A percentile compares a stretch with the other conserved stretches of the same genome.
Evolutionary conservation across 2,329 filamentous ascomycete genomes (phyloP).

Genomic region (Dothideomycetidae sp.): DNA sequence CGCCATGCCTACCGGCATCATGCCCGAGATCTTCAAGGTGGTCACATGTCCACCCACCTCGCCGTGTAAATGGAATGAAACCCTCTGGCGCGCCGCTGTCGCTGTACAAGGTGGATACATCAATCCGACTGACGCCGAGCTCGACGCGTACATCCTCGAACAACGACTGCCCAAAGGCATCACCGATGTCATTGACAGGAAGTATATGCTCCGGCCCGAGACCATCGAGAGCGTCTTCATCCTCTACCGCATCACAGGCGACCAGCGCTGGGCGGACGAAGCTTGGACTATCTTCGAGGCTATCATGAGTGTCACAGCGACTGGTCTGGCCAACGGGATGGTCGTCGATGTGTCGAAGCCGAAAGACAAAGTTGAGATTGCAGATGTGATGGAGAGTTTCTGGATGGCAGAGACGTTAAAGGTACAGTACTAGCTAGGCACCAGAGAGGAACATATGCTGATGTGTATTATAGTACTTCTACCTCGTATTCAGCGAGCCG

Average conservation of each 20-base stretch:
- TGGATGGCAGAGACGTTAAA: slow-evolving; percentile 38
- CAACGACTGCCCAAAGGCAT: slow-evolving; percentile 31
- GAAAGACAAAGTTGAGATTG: slow-evolving; percentile 23
- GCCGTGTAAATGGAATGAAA: slow-evolving; percentile 41
- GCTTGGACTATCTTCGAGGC: slow-evolving; percentile 39
- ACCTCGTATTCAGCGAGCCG: slow-evolving; percentile 32
- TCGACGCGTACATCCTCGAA: slow-evolving; percentile 24
- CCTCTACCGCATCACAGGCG: slow-evolving; percentile 45
- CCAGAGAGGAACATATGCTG: neutral
- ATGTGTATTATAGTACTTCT: slow-evolving; percentile 27
- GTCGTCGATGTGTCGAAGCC: slow-evolving; percentile 28
- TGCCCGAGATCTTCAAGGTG: slow-evolving; percentile 45
- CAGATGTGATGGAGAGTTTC: slow-evolving; percentile 36
- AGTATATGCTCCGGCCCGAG: slow-evolving; percentile 39
- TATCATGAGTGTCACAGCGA: slow-evolving; percentile 29
- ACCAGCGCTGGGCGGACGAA: slow-evolving; percentile 30
- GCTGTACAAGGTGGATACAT: slow-evolving; percentile 9
- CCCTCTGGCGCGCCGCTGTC: slow-evolving; percentile 33
- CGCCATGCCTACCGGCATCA: slow-evolving; percentile 41
- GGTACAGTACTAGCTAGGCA: too few species aligned
- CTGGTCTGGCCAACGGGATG: slow-evolving; percentile 32
- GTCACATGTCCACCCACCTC: slow-evolving; percentile 32
- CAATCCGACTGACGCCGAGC: slow-evolving; percentile 15
- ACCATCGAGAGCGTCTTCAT: slow-evolving; percentile 49
- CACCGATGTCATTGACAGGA: slow-evolving; percentile 28